Conservation (phyloP, 441 rosid genomes). For the Cnidoscolus chayamansa region DNA sequence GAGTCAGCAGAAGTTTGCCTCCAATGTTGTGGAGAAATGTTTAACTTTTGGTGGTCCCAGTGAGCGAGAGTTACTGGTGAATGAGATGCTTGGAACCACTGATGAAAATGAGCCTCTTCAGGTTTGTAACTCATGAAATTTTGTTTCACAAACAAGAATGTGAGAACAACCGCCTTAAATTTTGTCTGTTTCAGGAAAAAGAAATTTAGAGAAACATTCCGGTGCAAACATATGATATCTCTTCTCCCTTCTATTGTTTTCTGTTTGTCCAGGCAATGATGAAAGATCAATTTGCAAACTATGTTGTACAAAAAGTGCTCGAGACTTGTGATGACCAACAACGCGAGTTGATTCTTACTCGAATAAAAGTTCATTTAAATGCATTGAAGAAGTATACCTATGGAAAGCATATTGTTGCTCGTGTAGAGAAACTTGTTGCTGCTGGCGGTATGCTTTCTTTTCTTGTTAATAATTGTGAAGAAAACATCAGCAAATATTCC, state of each 20-base stretch:
- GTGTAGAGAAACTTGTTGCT: slow-evolving; percentile 96
- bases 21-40: slow-evolving; percentile 72
- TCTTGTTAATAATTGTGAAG: neutral
- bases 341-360: slow-evolving; percentile 82
- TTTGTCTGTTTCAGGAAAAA: neutral
- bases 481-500: neutral
- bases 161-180: neutral
- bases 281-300: slow-evolving; percentile 98
- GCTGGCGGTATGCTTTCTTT: slow-evolving; percentile 70
- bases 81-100: slow-evolving; percentile 77
- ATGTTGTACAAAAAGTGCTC: slow-evolving; percentile 91
- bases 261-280: slow-evolving; percentile 73
- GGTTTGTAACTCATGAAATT: slow-evolving; percentile 33
- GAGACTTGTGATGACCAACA: slow-evolving; percentile 95
- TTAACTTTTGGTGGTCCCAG: slow-evolving; percentile 53
- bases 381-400: slow-evolving; percentile 96
- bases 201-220: neutral
- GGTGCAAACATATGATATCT: neutral
- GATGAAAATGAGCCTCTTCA: slow-evolving; percentile 83
- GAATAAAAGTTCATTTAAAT: slow-evolving; percentile 86
- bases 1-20: slow-evolving; percentile 86
- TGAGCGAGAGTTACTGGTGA: slow-evolving; percentile 59
- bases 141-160: neutral
- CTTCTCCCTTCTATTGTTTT: neutral
- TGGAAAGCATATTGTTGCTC: slow-evolving; percentile 95